Conservation (phyloP, 306 rosid species). For the Cicer judaicum region DNA sequence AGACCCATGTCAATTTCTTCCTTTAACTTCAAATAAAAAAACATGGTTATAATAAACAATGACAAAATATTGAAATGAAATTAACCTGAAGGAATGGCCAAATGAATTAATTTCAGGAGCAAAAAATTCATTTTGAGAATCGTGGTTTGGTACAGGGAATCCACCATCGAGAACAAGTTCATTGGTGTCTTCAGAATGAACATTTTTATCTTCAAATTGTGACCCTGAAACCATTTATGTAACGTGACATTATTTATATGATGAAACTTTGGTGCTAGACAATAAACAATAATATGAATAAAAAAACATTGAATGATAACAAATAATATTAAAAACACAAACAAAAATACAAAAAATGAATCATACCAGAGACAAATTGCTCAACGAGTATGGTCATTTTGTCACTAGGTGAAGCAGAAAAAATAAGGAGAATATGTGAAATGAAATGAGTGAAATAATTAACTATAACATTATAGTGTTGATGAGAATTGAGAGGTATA, state of each 20-base stretch:
- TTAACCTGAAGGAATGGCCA: constrained; percentile 76
- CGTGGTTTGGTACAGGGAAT: constrained; percentile 51
- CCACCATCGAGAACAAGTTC: constrained; percentile 68
- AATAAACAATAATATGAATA: background rate
- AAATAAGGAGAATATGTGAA: background rate
- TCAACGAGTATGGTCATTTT: constrained; percentile 66
- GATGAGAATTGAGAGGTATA: constrained; percentile 38
- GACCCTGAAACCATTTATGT: constrained; percentile 39
- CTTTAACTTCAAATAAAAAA: background rate
- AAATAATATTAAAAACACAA: background rate
- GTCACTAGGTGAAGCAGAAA: background rate
- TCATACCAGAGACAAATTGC: constrained; percentile 57
- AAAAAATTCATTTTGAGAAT: constrained; percentile 36
- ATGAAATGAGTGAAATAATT: background rate
- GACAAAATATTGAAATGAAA: background rate
- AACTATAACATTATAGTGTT: background rate
- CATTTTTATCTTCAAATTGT: constrained; percentile 46
- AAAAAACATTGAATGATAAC: too few relatives aligned
- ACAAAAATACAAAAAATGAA: background rate
- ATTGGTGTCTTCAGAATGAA: constrained; percentile 42
- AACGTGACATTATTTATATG: background rate
- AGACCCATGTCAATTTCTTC: background rate
- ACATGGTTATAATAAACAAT: too few relatives aligned
- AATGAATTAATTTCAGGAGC: constrained; percentile 74
- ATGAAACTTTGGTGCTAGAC: background rate